Evolutionary conservation across 345 rosid species (phyloP).

Genomic region (Gossypium rotundifolium): DNA sequence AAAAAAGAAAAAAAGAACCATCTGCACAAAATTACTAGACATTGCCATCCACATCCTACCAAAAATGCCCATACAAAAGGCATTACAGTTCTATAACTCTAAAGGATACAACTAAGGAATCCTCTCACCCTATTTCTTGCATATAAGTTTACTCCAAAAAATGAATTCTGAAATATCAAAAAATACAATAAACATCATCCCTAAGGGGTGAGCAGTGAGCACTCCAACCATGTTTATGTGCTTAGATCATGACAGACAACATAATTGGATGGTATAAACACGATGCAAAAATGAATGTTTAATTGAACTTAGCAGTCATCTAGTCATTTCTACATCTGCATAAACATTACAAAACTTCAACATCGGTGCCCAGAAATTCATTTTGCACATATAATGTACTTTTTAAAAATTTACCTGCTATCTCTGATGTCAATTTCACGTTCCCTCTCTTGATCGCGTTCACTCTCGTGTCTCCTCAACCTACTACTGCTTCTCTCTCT

Average conservation of each 20-base stretch:
- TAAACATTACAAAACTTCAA: neutral
- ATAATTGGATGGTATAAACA: neutral
- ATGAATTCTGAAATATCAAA: neutral
- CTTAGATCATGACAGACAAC: neutral
- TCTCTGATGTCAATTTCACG: conserved; percentile 42
- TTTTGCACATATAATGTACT: neutral
- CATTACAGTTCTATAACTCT: neutral
- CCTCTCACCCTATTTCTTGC: neutral
- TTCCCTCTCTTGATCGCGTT: conserved; percentile 36
- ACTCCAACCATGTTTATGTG: neutral
- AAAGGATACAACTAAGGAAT: neutral
- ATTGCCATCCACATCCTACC: neutral
- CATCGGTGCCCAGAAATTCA: neutral
- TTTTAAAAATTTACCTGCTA: conserved; percentile 30
- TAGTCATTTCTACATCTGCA: neutral
- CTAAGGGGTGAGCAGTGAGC: neutral
- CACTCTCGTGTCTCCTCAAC: conserved; percentile 36
- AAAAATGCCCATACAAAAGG: neutral
- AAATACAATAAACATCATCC: neutral
- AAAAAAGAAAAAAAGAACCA: neutral
- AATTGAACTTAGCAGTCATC: neutral
- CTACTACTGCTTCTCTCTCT: conserved; percentile 32
- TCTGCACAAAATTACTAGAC: neutral
- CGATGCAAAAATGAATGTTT: neutral
- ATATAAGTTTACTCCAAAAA: neutral